A percentile compares a stretch with the other conserved stretches of the same genome.
Evolutionary conservation across 352 stramenopile genomes (phyloP).

Genomic region (Lagenidium sp.): DNA sequence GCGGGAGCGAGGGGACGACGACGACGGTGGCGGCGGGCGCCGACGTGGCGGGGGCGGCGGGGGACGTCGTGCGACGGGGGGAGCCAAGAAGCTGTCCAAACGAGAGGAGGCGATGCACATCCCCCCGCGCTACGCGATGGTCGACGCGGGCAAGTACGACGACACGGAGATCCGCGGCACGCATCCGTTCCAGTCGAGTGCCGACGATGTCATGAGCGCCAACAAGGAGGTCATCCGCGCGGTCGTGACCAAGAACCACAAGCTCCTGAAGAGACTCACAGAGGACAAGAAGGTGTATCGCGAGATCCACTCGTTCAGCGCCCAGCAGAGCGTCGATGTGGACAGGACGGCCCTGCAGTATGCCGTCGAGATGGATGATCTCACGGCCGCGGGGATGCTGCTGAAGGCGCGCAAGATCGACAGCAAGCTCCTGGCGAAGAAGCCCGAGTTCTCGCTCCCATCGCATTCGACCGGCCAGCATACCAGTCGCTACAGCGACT

Average conservation of each 20-base stretch:
- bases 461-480: slow-evolving; percentile 69
- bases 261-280: slow-evolving; percentile 58
- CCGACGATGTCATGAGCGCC: slow-evolving; percentile 37
- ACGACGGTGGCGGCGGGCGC: slow-evolving; percentile 11
- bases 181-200: slow-evolving; percentile 26
- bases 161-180: slow-evolving; percentile 41
- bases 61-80: neutral
- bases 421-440: slow-evolving; percentile 26
- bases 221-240: slow-evolving; percentile 61
- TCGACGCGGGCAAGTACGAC: slow-evolving; percentile 43
- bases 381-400: slow-evolving; percentile 29
- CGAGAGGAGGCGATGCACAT: slow-evolving; percentile 34
- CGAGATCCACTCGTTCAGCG: slow-evolving; percentile 39
- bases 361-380: slow-evolving; percentile 51
- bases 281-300: slow-evolving; percentile 33
- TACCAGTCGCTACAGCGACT: slow-evolving; percentile 72
- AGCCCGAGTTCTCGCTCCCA: slow-evolving; percentile 43
- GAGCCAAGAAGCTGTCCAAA: slow-evolving; percentile 29
- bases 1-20: neutral
- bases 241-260: slow-evolving; percentile 59
- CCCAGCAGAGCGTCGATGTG: slow-evolving; percentile 34
- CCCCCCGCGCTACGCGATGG: slow-evolving; percentile 29
- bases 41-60: slow-evolving; percentile 3
- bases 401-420: slow-evolving; percentile 37
- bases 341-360: slow-evolving; percentile 41